These are phyloP conservation scores for Basipetospora chlamydospora DNA, from an alignment of 2,329 filamentous ascomycete genomes.

Conservation along the genomic window DNA sequence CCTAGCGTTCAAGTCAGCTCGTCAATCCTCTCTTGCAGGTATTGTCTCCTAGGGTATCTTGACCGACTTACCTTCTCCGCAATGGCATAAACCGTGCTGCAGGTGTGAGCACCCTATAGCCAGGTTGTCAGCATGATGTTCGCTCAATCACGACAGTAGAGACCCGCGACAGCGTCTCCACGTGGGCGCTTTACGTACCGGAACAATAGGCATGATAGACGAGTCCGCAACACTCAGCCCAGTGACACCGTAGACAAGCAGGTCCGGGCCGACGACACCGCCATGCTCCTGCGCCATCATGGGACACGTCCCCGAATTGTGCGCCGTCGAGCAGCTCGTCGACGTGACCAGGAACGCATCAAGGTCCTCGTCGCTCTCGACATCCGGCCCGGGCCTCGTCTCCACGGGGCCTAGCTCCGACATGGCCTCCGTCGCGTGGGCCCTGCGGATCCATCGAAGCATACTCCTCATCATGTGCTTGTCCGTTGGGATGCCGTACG, in stretches of 20 bases:
- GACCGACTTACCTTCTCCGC: conserved; percentile 10
- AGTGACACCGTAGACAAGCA: conserved; percentile 9
- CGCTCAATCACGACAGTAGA: background rate
- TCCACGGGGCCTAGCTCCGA: conserved; percentile 16
- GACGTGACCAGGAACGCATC: conserved; percentile 26
- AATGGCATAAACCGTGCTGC: conserved; percentile 9
- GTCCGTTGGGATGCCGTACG: conserved; percentile 28
- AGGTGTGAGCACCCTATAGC: conserved; percentile 8
- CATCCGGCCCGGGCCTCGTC: conserved; percentile 21
- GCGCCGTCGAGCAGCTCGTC: conserved; percentile 8
- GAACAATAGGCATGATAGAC: conserved; percentile 9
- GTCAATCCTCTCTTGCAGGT: background rate
- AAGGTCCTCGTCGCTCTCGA: conserved; percentile 23
- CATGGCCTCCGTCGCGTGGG: conserved; percentile 10
- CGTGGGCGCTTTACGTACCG: conserved; percentile 5
- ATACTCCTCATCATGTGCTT: conserved; percentile 29
- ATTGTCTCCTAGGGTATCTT: too few relatives aligned
- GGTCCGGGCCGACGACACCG: conserved; percentile 8
- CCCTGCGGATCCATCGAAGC: conserved; percentile 25
- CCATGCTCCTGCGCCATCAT: conserved; percentile 9
- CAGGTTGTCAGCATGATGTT: background rate
- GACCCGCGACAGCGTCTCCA: background rate
- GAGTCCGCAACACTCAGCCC: conserved; percentile 12
- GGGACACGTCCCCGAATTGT: conserved; percentile 9
- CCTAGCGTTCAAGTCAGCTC: background rate